A percentile compares a stretch with the other conserved stretches of the same genome.
Conservation (phyloP, 1,284 basidiomycete species). For the Mycena citricolor region DNA sequence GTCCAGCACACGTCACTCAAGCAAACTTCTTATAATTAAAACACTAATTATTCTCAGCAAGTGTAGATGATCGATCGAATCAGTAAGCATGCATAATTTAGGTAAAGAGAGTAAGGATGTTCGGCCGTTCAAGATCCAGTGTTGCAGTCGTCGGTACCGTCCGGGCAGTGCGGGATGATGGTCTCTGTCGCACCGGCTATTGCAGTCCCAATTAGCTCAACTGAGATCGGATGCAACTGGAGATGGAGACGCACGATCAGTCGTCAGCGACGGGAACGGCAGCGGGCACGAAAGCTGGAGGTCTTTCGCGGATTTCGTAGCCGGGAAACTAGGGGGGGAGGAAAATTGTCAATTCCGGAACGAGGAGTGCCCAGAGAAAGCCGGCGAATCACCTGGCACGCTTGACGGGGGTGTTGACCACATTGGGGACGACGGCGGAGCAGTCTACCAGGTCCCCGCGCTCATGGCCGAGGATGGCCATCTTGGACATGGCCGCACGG, state of each 20-base stretch:
- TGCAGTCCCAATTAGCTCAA: neutral
- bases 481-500: conserved; percentile 29
- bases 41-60: too few species aligned
- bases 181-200: conserved; percentile 7
- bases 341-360: too few species aligned
- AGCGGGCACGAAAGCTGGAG: conserved; percentile 6
- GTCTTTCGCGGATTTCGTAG: conserved; percentile 8
- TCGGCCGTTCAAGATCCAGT: too few species aligned
- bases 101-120: too few species aligned
- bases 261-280: conserved; percentile 12
- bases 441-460: conserved; percentile 27
- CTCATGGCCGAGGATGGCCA: conserved; percentile 29
- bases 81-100: too few species aligned
- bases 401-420: conserved; percentile 4
- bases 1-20: too few species aligned
- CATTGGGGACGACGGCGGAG: conserved; percentile 27
- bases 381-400: neutral
- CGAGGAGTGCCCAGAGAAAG: too few species aligned
- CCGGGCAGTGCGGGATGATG: conserved; percentile 8
- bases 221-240: neutral
- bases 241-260: neutral
- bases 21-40: too few species aligned
- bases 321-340: conserved; percentile 7
- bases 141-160: conserved; percentile 6
- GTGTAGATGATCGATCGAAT: too few species aligned